Conservation (phyloP, 768 basidiomycete genomes). For the Tricholoma flavovirens region DNA sequence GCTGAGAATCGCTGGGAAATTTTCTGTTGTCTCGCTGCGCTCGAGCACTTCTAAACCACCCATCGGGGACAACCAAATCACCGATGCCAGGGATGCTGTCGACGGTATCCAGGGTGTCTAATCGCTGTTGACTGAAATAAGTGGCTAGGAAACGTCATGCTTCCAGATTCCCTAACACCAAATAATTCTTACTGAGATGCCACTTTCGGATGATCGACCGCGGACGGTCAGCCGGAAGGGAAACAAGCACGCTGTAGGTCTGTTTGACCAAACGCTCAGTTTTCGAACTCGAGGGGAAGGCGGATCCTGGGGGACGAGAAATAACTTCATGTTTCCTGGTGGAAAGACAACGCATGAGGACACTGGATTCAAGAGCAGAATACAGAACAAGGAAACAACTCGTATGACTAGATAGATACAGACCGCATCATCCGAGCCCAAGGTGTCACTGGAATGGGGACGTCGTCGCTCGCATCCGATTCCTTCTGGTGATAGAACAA, state of each 20-base stretch:
- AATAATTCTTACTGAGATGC: conserved; percentile 65
- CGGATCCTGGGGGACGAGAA: conserved; percentile 11
- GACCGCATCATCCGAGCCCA: conserved; percentile 75
- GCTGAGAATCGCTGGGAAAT: conserved; percentile 27
- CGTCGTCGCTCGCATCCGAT: conserved; percentile 50
- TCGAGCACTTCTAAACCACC: conserved; percentile 75
- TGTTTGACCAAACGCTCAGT: conserved; percentile 71
- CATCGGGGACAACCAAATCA: conserved; percentile 63
- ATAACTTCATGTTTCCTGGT: conserved; percentile 14
- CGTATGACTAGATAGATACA: conserved; percentile 15
- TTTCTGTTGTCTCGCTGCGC: conserved; percentile 45
- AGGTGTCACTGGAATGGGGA: conserved; percentile 55
- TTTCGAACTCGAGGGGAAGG: conserved; percentile 24
- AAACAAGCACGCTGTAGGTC: conserved; percentile 77
- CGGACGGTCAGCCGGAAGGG: conserved; percentile 48
- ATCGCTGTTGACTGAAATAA: conserved; percentile 75
- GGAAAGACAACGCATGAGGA: not conserved
- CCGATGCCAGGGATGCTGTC: conserved; percentile 65
- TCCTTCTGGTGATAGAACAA: conserved; percentile 83
- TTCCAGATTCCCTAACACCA: conserved; percentile 8
- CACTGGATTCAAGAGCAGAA: not conserved
- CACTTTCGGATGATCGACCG: conserved; percentile 61
- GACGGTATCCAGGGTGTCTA: conserved; percentile 66
- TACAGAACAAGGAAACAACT: not conserved
- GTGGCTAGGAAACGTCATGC: conserved; percentile 50